Base-by-base conservation (phyloP, 2,329 filamentous ascomycete species). In the Gyromitra esculenta region DNA sequence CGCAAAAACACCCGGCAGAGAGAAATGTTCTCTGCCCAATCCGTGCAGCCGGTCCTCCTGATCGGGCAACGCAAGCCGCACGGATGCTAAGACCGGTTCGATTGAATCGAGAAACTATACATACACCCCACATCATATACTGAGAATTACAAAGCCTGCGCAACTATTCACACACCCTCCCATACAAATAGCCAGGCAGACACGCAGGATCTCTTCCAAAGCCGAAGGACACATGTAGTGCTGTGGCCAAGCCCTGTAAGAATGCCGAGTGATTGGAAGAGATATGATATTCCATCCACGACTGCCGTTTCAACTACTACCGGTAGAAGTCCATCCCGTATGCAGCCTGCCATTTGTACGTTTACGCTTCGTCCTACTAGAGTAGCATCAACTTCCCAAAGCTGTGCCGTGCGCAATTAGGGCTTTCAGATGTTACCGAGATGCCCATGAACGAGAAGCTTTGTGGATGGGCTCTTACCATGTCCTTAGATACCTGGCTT, bases 301-400 rank as follows among this genome's bases (percentile, higher is more conserved):
- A 72, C 69, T 75, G 72, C 72, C 72, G 72, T n/a, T 75, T 57
- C 59, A 62, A 69, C 65, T 71, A 71, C 72, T 75, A 71, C 72
- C 72, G 72, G 65, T 57, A 71, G 57, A 37, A n/a, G 37, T 15
- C 25, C 9, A 8, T 45, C 45, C 39, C 67, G 31, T 69, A 75
- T 75, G 72, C 59, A 65, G 59, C 65, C 39, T 75, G 21, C 72
- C 72, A 74, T 75, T 68, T 68, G 45, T 68, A 73, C 62, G 54
- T 45, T 31, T 31, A 31, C 25, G 25, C 25, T 31, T 72, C 62
- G 54, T 35, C 57, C 41, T 57, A 31, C 50, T 50, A 56, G 18
- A 21, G 18, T 21, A 21, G 59, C 68, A 59, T 48, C 66, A 69
- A 50, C 66, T 52, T 69, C 41, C 39, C 2, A 31, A 54, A 35